Evolutionary conservation across 352 stramenopile species (phyloP).

Genomic region (Thraustotheca clavata): DNA sequence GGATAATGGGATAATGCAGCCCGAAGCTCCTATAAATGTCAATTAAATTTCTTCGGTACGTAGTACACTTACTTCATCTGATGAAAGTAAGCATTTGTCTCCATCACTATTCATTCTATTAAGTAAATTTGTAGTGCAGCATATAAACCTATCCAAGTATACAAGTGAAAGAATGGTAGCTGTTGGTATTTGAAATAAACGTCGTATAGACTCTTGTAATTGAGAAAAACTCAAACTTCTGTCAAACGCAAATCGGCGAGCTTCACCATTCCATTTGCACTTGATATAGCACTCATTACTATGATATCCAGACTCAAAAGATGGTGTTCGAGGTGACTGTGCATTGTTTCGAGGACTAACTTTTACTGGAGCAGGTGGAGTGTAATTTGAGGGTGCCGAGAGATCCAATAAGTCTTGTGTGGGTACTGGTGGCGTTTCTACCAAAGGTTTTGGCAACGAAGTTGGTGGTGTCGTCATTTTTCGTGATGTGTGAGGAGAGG

Average conservation of each 20-base stretch:
- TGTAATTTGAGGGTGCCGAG: not conserved
- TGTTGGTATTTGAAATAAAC: slow-evolving; percentile 31
- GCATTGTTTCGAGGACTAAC: slow-evolving; percentile 20
- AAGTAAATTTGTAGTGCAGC: not conserved
- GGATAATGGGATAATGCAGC: slow-evolving; percentile 15
- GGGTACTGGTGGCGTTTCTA: not conserved
- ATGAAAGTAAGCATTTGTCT: slow-evolving; percentile 25
- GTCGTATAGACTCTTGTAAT: slow-evolving; percentile 30
- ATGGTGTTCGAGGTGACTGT: slow-evolving; percentile 20
- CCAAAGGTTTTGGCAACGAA: not conserved
- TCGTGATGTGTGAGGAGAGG: not conserved
- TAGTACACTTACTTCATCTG: slow-evolving; percentile 10
- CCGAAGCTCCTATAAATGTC: slow-evolving; percentile 1
- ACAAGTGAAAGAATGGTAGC: slow-evolving; percentile 25
- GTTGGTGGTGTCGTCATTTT: not conserved
- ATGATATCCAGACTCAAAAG: slow-evolving; percentile 4
- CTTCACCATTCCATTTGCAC: slow-evolving; percentile 53
- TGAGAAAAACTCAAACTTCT: slow-evolving; percentile 26
- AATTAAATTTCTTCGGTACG: not conserved
- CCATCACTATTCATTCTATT: not conserved
- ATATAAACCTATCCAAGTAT: slow-evolving; percentile 35
- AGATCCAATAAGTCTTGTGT: slow-evolving; percentile 12
- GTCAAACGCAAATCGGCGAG: slow-evolving; percentile 35
- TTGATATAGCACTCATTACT: slow-evolving; percentile 35
- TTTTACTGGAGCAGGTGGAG: not conserved